Conservation (phyloP, 2,329 filamentous ascomycete species). For the Scytalidium lignicola region DNA sequence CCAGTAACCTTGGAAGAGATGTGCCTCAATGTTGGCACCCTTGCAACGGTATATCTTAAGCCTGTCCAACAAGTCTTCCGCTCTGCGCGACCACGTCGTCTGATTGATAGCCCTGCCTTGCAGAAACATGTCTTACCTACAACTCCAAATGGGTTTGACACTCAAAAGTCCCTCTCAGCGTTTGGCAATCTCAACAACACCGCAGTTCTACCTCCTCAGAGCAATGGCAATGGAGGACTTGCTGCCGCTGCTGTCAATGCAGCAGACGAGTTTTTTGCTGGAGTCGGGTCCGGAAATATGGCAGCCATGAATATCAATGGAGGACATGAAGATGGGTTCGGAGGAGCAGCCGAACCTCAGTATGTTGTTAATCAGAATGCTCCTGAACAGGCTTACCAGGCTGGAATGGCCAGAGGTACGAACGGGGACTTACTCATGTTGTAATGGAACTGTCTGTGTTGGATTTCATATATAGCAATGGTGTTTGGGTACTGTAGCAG, state of each 20-base stretch:
- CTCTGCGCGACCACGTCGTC: conserved; percentile 71
- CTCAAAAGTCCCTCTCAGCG: conserved; percentile 55
- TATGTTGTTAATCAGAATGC: conserved; percentile 80
- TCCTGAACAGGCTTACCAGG: conserved; percentile 67
- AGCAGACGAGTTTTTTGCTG: conserved; percentile 85
- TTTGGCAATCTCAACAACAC: conserved; percentile 42
- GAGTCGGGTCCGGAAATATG: conserved; percentile 69
- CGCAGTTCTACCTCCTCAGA: conserved; percentile 20
- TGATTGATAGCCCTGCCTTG: conserved; percentile 79
- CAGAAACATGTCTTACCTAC: conserved; percentile 63
- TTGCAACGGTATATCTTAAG: conserved; percentile 96
- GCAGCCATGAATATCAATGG: conserved; percentile 64
- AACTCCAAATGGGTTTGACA: conserved; percentile 43
- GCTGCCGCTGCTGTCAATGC: conserved; percentile 71
- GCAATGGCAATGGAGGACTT: conserved; percentile 43
- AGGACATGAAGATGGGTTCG: conserved; percentile 56
- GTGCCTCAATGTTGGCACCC: conserved; percentile 90
- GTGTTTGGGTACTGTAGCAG: conserved; percentile 2
- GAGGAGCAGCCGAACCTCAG: conserved; percentile 47
- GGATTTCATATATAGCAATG: neutral
- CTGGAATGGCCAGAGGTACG: conserved; percentile 55
- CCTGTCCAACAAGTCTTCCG: conserved; percentile 97
- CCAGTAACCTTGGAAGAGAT: conserved; percentile 90
- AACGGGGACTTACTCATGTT: conserved; percentile 70
- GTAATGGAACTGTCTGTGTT: conserved; percentile 30